phyloP scores from a whole-genome alignment of 768 basidiomycete genomes.

The Gyrodon lividus region DNA sequence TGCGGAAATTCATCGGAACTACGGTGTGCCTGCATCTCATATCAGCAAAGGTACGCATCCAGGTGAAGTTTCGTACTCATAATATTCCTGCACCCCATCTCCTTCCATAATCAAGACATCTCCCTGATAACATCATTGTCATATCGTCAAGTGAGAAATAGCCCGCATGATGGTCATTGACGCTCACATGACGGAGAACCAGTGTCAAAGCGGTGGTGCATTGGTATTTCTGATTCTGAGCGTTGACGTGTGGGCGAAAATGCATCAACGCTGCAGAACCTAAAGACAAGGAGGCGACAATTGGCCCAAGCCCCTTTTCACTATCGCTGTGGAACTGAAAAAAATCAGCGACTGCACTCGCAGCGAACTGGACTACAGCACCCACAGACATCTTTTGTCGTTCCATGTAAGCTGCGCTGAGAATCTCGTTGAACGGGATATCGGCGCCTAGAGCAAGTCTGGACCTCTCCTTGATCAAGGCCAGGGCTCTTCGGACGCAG shows the following conservation, averaged over 20 bases:
- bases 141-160: slow-evolving; percentile 4
- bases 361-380: slow-evolving; percentile 1
- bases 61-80: slow-evolving; percentile 52
- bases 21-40: slow-evolving; percentile 62
- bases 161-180: background rate
- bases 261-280: slow-evolving; percentile 80
- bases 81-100: slow-evolving; percentile 59
- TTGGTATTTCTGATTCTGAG: slow-evolving; percentile 29
- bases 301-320: slow-evolving; percentile 69
- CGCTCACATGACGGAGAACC: slow-evolving; percentile 62
- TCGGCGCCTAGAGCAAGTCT: slow-evolving; percentile 40
- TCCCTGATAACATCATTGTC: slow-evolving; percentile 48
- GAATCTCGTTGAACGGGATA: slow-evolving; percentile 69
- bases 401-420: slow-evolving; percentile 84
- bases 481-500: slow-evolving; percentile 57
- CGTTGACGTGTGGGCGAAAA: slow-evolving; percentile 54
- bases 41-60: slow-evolving; percentile 10
- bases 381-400: slow-evolving; percentile 79
- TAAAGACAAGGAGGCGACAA: slow-evolving; percentile 73
- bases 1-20: slow-evolving; percentile 69
- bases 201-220: slow-evolving; percentile 47
- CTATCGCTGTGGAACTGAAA: slow-evolving; percentile 76
- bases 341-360: slow-evolving; percentile 6
- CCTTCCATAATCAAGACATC: slow-evolving; percentile 82
- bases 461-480: slow-evolving; percentile 58